Conservation (phyloP, 768 basidiomycete species). For the Thelephora aurantiotincta region DNA sequence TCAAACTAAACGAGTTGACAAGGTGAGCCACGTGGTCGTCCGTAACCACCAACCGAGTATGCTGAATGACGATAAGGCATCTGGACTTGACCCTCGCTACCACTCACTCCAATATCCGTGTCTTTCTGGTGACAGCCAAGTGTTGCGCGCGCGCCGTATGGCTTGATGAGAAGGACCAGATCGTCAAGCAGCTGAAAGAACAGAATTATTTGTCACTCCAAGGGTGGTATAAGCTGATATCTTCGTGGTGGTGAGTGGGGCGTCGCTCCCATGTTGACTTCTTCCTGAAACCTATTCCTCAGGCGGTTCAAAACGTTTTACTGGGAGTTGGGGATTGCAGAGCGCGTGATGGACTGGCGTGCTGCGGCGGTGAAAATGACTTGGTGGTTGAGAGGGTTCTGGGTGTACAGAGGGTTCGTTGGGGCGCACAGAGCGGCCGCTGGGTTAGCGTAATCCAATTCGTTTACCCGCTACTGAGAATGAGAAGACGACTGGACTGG, state of each 20-base stretch:
- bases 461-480: no score
- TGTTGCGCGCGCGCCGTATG: constrained; percentile 76
- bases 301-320: constrained; percentile 52
- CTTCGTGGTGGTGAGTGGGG: constrained; percentile 52
- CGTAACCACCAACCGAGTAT: not conserved
- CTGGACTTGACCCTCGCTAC: constrained; percentile 79
- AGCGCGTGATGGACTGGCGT: constrained; percentile 48
- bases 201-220: constrained; percentile 36
- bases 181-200: constrained; percentile 26
- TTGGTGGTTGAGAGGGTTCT: constrained; percentile 57
- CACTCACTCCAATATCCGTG: constrained; percentile 72
- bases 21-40: constrained; percentile 26
- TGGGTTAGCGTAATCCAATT: constrained; percentile 29
- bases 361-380: constrained; percentile 37
- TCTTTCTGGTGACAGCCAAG: constrained; percentile 85
- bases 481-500: no score
- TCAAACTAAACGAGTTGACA: constrained; percentile 80
- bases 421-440: constrained; percentile 64
- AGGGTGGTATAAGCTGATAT: constrained; percentile 34
- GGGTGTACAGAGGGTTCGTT: constrained; percentile 42
- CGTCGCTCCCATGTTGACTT: not conserved
- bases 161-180: constrained; percentile 41
- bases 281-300: constrained; percentile 5
- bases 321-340: constrained; percentile 34
- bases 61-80: constrained; percentile 30